Percentiles rank a stretch among this genome's conserved stretches.
Evolutionary conservation across 2,329 filamentous ascomycete genomes (phyloP).

Genomic region (Trichoderma koningii): DNA sequence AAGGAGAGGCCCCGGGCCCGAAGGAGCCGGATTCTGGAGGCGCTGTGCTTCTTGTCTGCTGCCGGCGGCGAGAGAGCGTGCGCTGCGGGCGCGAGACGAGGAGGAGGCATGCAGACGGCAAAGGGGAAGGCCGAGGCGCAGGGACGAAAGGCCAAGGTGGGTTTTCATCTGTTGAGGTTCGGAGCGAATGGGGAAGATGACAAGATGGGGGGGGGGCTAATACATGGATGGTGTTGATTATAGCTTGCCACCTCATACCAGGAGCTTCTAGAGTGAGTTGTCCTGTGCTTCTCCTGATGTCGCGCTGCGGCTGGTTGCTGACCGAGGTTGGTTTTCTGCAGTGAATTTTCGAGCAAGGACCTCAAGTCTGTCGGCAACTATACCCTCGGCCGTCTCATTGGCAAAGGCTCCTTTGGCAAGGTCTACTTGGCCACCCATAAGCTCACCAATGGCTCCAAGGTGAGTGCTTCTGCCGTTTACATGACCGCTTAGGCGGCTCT

Average conservation of each 20-base stretch:
- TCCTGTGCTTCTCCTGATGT: not conserved
- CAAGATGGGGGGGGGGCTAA: not conserved
- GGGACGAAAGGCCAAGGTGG: slow-evolving; percentile 63
- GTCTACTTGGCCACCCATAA: slow-evolving; percentile 96
- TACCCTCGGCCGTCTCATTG: slow-evolving; percentile 84
- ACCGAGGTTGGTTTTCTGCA: slow-evolving; percentile 43
- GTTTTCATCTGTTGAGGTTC: slow-evolving; percentile 28
- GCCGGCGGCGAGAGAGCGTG: slow-evolving; percentile 16
- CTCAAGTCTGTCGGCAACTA: slow-evolving; percentile 95
- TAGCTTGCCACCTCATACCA: slow-evolving; percentile 97
- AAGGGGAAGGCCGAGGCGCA: slow-evolving; percentile 60
- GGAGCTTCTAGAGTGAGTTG: slow-evolving; percentile 84
- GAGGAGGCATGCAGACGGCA: slow-evolving; percentile 54
- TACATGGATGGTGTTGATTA: not conserved
- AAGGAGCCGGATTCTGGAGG: slow-evolving; percentile 7
- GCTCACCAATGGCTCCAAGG: slow-evolving; percentile 97
- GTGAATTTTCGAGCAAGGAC: slow-evolving; percentile 91
- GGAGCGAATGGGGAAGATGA: not conserved
- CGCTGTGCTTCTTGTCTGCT: not conserved
- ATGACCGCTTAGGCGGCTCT: slow-evolving; percentile 27
- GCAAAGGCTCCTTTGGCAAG: slow-evolving; percentile 97
- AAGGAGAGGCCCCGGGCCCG: not conserved
- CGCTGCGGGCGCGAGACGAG: slow-evolving; percentile 30
- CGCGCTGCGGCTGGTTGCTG: not conserved
- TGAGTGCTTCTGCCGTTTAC: slow-evolving; percentile 39